Percentiles rank a stretch among this genome's conserved stretches.
phyloP scores from a whole-genome alignment of 2,329 filamentous ascomycete genomes.

The Exophiala sp. region DNA sequence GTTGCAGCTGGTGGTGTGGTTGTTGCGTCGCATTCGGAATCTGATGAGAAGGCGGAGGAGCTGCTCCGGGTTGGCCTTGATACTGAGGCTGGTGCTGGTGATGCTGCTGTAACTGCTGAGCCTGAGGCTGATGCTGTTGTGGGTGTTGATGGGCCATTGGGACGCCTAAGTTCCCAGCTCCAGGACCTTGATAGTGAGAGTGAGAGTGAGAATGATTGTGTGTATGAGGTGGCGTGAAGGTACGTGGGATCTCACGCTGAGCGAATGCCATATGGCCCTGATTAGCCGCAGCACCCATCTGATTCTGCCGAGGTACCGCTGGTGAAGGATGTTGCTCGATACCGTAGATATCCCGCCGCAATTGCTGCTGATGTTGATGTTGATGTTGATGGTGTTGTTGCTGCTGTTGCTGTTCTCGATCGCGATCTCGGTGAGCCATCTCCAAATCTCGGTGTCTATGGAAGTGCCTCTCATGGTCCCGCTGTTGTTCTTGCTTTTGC shows the following conservation, averaged over 20 bases:
- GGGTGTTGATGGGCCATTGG: slow-evolving; percentile 10
- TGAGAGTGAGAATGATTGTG: slow-evolving; percentile 7
- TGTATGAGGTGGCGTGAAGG: slow-evolving; percentile 21
- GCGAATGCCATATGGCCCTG: slow-evolving; percentile 19
- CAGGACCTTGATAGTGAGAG: slow-evolving; percentile 8
- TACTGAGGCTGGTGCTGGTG: slow-evolving; percentile 5
- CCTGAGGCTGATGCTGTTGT: neutral
- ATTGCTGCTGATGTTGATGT: slow-evolving; percentile 22
- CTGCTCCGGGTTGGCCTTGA: neutral
- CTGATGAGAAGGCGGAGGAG: neutral
- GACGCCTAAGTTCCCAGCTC: slow-evolving; percentile 8
- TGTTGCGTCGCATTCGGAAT: neutral
- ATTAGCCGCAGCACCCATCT: slow-evolving; percentile 10
- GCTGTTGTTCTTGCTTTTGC: slow-evolving; percentile 24
- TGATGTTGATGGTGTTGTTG: slow-evolving; percentile 20
- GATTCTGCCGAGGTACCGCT: slow-evolving; percentile 15
- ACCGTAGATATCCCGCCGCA: slow-evolving; percentile 18
- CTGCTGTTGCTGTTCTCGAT: slow-evolving; percentile 15
- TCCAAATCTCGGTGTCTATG: slow-evolving; percentile 4
- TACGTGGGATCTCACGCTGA: slow-evolving; percentile 20
- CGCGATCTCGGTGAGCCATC: slow-evolving; percentile 7
- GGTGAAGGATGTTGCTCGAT: slow-evolving; percentile 15
- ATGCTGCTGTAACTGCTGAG: no score
- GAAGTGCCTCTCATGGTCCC: slow-evolving; percentile 20
- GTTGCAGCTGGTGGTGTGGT: slow-evolving; percentile 1